phyloP scores from a whole-genome alignment of 345 rosid species.

The Limnanthes douglasii region DNA sequence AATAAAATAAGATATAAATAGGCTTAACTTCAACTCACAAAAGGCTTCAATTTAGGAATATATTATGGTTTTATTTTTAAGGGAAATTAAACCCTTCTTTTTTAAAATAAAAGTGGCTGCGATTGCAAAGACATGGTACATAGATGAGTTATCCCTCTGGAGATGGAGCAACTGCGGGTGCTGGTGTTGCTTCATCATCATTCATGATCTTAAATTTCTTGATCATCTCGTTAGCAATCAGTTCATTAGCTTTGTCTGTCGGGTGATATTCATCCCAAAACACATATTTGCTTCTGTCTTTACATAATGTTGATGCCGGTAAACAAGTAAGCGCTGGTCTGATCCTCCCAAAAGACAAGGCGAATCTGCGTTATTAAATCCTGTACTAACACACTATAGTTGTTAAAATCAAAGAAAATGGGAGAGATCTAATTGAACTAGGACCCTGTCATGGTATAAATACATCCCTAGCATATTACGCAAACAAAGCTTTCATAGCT shows the following conservation, averaged over 20 bases:
- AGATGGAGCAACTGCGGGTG: slow-evolving; percentile 31
- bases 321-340: slow-evolving; percentile 80
- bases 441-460: too few relatives aligned
- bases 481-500: slow-evolving; percentile 64
- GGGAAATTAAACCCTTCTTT: too few relatives aligned
- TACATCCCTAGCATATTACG: too few relatives aligned
- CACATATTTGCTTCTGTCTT: slow-evolving; percentile 75
- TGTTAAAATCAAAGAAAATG: too few relatives aligned
- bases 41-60: too few relatives aligned
- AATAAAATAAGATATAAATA: too few relatives aligned
- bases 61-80: too few relatives aligned
- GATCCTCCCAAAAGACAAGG: slow-evolving; percentile 83
- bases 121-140: too few relatives aligned
- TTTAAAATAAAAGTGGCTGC: too few relatives aligned
- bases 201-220: slow-evolving; percentile 48
- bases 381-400: too few relatives aligned
- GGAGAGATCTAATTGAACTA: too few relatives aligned
- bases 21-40: too few relatives aligned
- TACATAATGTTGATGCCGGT: slow-evolving; percentile 72
- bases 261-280: slow-evolving; percentile 99
- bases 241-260: slow-evolving; percentile 59
- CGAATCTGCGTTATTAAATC: slow-evolving; percentile 62
- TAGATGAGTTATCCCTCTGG: slow-evolving; percentile 10
- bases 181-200: slow-evolving; percentile 13
- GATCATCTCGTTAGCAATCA: slow-evolving; percentile 69